These are phyloP conservation scores for Malus hybrid DNA, from an alignment of 331 rosid species.

Conservation along the genomic window DNA sequence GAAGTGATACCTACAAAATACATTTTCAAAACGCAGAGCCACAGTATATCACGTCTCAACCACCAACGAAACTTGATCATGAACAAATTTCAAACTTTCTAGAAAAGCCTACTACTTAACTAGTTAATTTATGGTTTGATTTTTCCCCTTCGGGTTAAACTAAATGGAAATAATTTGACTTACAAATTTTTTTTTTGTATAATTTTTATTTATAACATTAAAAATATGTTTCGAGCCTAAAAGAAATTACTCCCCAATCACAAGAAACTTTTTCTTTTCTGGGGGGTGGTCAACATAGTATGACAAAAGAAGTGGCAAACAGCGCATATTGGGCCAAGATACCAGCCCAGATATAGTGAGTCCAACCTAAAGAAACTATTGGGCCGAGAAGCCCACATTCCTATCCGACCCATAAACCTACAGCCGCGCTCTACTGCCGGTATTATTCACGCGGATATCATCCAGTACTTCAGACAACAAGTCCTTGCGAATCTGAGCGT, in stretches of 20 bases:
- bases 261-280: not conserved
- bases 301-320: not conserved
- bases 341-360: not conserved
- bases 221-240: too few species aligned
- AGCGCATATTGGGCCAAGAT: not conserved
- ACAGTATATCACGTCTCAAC: too few species aligned
- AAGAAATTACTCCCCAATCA: not conserved
- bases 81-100: too few species aligned
- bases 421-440: conserved; percentile 6
- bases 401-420: not conserved
- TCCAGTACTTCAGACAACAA: conserved; percentile 27
- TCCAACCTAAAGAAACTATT: not conserved
- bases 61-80: too few species aligned
- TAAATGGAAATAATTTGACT: too few species aligned
- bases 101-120: too few species aligned
- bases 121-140: too few species aligned
- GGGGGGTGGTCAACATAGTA: not conserved
- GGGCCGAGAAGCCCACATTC: not conserved
- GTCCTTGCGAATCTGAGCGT: conserved; percentile 47
- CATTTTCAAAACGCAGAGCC: too few species aligned
- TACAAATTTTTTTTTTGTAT: too few species aligned
- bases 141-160: too few species aligned
- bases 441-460: not conserved
- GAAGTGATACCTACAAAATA: too few species aligned
- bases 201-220: too few species aligned